phyloP scores from a whole-genome alignment of 2,329 filamentous ascomycete species.

The Penicillium sp. region DNA sequence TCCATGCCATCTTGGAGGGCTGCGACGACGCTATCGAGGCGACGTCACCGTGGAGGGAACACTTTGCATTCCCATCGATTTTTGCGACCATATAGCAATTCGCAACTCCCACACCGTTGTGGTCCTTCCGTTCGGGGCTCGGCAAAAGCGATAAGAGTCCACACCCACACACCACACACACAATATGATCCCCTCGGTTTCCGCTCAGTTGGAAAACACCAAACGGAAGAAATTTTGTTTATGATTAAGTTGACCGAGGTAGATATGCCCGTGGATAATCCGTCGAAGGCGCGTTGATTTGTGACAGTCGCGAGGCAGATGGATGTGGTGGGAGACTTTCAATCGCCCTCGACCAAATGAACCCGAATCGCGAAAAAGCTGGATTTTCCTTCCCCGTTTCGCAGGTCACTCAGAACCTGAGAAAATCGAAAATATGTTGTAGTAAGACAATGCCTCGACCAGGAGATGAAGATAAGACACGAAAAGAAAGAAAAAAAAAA shows the following conservation, averaged over 20 bases:
- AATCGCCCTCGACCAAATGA: conserved; percentile 3
- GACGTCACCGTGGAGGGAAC: conserved; percentile 41
- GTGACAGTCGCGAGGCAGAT: conserved; percentile 1
- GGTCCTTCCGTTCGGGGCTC: conserved; percentile 8
- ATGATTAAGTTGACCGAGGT: not conserved
- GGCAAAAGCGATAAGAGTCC: conserved; percentile 13
- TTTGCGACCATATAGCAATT: conserved; percentile 44
- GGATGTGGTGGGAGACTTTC: conserved; percentile 3
- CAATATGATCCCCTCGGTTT: conserved; percentile 7
- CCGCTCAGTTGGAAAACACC: conserved; percentile 3
- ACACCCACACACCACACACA: conserved; percentile 9
- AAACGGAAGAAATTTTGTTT: not conserved
- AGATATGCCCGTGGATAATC: not conserved
- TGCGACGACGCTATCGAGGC: conserved; percentile 44
- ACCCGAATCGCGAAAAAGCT: conserved; percentile 5
- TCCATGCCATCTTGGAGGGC: conserved; percentile 45
- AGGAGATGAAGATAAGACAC: conserved; percentile 15
- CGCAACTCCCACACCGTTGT: conserved; percentile 31
- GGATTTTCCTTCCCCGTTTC: conserved; percentile 1
- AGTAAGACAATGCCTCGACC: conserved; percentile 15
- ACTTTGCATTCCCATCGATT: conserved; percentile 45
- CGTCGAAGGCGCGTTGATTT: conserved; percentile 2
- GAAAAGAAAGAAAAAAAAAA: conserved; percentile 1
- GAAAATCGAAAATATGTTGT: conserved; percentile 4
- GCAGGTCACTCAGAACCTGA: not conserved